Base-by-base conservation (phyloP, 495 filamentous ascomycete genomes). In the Penicillium canescens region DNA sequence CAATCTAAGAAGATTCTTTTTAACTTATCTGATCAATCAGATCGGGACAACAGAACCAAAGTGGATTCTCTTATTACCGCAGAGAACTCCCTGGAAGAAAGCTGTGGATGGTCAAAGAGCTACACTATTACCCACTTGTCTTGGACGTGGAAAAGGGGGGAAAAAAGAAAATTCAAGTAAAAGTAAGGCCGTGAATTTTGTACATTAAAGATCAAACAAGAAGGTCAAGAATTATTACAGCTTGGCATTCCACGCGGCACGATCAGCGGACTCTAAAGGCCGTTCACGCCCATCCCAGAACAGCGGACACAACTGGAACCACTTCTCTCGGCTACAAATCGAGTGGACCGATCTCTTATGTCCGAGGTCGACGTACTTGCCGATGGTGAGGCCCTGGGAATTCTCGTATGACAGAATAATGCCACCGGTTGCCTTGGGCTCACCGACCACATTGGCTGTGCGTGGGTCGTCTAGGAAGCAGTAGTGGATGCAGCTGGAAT, bases 391-490 rank as follows among this genome's bases (percentile, higher is more conserved):
- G 3, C 86, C 86, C 52, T 86, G 81, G 26, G 82, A 77, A 50
- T 84, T 78, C 55, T 89, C 86, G 65, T 87, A 87, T 38, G 80
- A 79, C 39, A 89, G 73, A 14, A 89, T 82, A 4, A 77, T 82
- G 23, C 66, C 70, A 50, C 80, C 82, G 9, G 78, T 84, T 28
- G 78, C 80, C 62, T 81, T 81, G 44, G 86, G 85, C 74, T 89
- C 86, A 26, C 86, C 86, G 2, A 89, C 84, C 2, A 85, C 80
- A 47, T 72, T 65, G 52, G 62, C 70, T 3, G 86, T 89, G 26
- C 86, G 80, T 55, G 83, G 81, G 54, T 89, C 86, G 65, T 89
- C 86, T 36, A 89, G 72, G 69, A 85, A 89, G 53, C 83, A 73
- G 62, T 86, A 89, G 62, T 89, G 86, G 69, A 89, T 87, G 64